Base-by-base conservation (phyloP, 163 green algal species). In the Chloromonas sp. region DNA sequence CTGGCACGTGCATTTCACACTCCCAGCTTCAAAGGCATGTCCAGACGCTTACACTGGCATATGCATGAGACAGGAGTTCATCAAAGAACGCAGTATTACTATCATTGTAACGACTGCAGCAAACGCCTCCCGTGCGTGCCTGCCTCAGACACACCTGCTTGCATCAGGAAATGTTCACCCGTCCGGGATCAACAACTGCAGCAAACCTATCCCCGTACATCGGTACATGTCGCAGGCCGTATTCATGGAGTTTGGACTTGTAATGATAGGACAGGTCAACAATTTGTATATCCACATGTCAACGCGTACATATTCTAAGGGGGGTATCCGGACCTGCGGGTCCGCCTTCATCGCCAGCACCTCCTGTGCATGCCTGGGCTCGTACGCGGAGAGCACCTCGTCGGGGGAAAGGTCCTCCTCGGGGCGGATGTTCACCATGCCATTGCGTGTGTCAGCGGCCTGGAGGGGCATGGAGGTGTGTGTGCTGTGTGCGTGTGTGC, bases 401-500 rank as follows among this genome's bases (percentile, higher is more conserved):
- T 95, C 93, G 1, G 92, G 90, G 1, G 82, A 85, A 79, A 92
- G 83, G 61, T 97, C 92, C 60, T 94, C 91, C 15, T 98, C 95
- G 0, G 88, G 88, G 0, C 95, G 91, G 84, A 98, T 96, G 92
- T 98, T 98, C 66, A 97, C 91, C 91, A 95, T 92, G 79, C 92
- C 92, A 36, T 85, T 86, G 60, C 87, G 87, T 83, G 92, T 66
- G 79, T 87, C 82, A 0, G 89, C 62, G 60, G 79, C 3, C 79
- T 82, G 79, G 11, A 5, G 66, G 66, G 66, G 8, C 5, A 76
- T 8, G 66, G 66, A 8, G 11, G 11, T 8, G 66, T 76, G 8
- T n/a, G 66, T 8, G 66, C 8, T 11, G 8, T 8, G 66, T 8
- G 66, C 66, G 5, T 76, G 66, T 36, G 36, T 36, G 36, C 36